Evolutionary conservation across 2,329 filamentous ascomycete species (phyloP), one percentile per base, ranked within the genome.

Genomic region (Fusarium hostae): DNA sequence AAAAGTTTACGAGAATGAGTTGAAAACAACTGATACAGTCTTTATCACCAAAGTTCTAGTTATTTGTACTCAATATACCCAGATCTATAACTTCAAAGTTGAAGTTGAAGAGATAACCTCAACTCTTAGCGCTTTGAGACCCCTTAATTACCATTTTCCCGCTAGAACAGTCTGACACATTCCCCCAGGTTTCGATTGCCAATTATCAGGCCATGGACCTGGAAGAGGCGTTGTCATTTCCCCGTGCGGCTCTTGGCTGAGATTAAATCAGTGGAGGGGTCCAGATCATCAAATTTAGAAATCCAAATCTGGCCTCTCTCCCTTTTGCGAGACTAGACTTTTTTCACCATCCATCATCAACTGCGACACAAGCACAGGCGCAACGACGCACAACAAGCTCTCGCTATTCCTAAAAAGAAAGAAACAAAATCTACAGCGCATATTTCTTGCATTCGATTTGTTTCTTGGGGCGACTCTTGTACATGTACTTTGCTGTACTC

Each of bases 141-240:
- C 66, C 64, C 64, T 51, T 56, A 35, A 68, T 57, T 51, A 26
- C 20, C 20, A 18, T 66, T 35, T 63, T 66, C 60, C 70, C 70
- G 57, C 70, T 72, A 72, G 69, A 72, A 72, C 65, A 52, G 57
- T 59, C 70, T 70, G 70, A 66, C 70, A 58, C 58, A 70, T 71
- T 73, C 70, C 70, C 70, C 70, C 62, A 70, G 66, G 55, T 73
- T 73, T 73, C 63, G 22, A 73, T 71, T 73, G 62, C 47, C 48
- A 71, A 71, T 71, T 68, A 63, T 73, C 70, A 73, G 70, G 70
- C 55, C 70, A 73, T 73, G 70, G 59, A 64, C 70, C 66, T 68
- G 70, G 70, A 66, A 55, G 48, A 73, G 59, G 66, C 43, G 56
- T 58, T 56, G 60, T 59, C 51, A 59, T 54, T 57, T 28, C 66